These are phyloP conservation scores for Aspergillus texensis DNA, from an alignment of 2,329 filamentous ascomycete genomes.

Conservation along the genomic window DNA sequence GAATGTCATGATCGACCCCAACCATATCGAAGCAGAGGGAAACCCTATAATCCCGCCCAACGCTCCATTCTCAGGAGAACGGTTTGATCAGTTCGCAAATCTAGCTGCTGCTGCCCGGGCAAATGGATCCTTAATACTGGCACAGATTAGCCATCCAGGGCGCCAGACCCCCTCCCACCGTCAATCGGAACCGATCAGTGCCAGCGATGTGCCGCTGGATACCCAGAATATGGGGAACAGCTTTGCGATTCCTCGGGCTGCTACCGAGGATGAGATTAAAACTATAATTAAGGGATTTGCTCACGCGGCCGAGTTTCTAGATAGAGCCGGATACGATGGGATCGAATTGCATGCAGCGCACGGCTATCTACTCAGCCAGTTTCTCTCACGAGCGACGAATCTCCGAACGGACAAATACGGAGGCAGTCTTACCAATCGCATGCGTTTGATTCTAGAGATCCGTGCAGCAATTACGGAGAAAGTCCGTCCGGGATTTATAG, in stretches of 20 bases:
- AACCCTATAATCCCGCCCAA: conserved; percentile 62
- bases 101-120: conserved; percentile 59
- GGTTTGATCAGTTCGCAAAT: conserved; percentile 63
- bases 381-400: conserved; percentile 56
- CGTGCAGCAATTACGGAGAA: conserved; percentile 38
- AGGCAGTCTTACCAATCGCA: conserved; percentile 66
- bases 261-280: conserved; percentile 45
- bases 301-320: conserved; percentile 62
- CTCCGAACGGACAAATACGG: conserved; percentile 66
- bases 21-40: conserved; percentile 58
- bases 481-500: conserved; percentile 39
- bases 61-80: conserved; percentile 54
- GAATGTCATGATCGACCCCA: conserved; percentile 66
- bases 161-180: conserved; percentile 53
- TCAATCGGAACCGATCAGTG: conserved; percentile 54
- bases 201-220: conserved; percentile 53
- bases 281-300: conserved; percentile 61
- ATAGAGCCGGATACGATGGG: conserved; percentile 64
- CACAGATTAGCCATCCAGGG: conserved; percentile 65
- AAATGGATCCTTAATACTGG: conserved; percentile 61
- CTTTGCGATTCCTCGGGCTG: conserved; percentile 39
- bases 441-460: conserved; percentile 59
- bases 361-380: conserved; percentile 61
- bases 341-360: conserved; percentile 57
- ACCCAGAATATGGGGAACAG: conserved; percentile 31